Conservation (phyloP, 805 yeast species). For the Teunomyces kruisii region DNA sequence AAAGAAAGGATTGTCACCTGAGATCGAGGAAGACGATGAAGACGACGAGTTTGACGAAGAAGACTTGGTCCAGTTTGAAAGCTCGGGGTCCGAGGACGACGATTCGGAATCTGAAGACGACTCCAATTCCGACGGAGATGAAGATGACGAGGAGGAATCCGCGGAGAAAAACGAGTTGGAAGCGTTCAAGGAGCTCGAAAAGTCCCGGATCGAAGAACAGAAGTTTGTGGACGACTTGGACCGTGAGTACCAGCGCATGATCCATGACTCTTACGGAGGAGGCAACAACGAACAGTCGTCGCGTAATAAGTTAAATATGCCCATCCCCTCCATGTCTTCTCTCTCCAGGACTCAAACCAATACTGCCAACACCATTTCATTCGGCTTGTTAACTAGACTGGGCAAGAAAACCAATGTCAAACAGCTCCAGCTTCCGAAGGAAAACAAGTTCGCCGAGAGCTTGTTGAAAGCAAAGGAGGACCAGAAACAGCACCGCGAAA, state of each 20-base stretch:
- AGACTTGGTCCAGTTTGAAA: slow-evolving; percentile 11
- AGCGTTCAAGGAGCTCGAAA: slow-evolving; percentile 4
- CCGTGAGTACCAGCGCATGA: slow-evolving; percentile 52
- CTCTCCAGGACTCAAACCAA: not conserved
- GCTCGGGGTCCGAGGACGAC: slow-evolving; percentile 10
- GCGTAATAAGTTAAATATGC: slow-evolving; percentile 21
- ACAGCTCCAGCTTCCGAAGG: slow-evolving; percentile 50
- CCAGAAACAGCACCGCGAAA: slow-evolving; percentile 52
- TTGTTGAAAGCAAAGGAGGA: slow-evolving; percentile 51
- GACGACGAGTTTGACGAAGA: slow-evolving; percentile 10
- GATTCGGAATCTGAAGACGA: slow-evolving; percentile 11
- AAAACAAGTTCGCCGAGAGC: slow-evolving; percentile 53
- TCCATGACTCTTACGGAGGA: slow-evolving; percentile 51
- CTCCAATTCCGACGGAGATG: slow-evolving; percentile 12
- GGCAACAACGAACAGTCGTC: slow-evolving; percentile 15
- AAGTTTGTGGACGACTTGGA: slow-evolving; percentile 53
- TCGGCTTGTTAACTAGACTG: slow-evolving; percentile 55
- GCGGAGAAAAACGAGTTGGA: slow-evolving; percentile 16
- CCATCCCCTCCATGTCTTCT: slow-evolving; percentile 17
- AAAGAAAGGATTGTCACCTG: slow-evolving; percentile 1
- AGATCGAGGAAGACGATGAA: slow-evolving; percentile 16
- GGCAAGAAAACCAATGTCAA: slow-evolving; percentile 48
- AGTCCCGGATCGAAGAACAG: slow-evolving; percentile 7
- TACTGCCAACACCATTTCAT: slow-evolving; percentile 30
- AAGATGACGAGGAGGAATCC: slow-evolving; percentile 11